Conservation (phyloP, 2,329 filamentous ascomycete species). For the Penicillium freii region DNA sequence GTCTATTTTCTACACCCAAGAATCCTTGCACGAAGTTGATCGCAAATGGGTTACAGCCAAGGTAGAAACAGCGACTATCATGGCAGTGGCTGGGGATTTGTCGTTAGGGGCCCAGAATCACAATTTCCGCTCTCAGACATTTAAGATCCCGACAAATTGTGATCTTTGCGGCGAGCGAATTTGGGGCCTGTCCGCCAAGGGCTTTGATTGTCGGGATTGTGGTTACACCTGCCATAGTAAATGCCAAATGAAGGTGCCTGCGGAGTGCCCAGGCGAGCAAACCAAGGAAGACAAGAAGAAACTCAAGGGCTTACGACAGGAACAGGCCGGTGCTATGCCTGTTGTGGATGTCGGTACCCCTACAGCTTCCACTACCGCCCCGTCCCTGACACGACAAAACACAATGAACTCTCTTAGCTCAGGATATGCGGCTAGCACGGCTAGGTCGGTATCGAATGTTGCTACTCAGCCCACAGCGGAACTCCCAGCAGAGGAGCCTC, state of each 20-base stretch:
- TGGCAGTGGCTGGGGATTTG: slow-evolving; percentile 84
- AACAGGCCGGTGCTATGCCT: slow-evolving; percentile 63
- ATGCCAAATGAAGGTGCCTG: slow-evolving; percentile 97
- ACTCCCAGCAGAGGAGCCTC: slow-evolving; percentile 42
- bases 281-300: slow-evolving; percentile 95
- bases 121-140: slow-evolving; percentile 98
- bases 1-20: slow-evolving; percentile 79
- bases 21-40: slow-evolving; percentile 80
- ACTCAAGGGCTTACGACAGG: slow-evolving; percentile 80
- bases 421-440: slow-evolving; percentile 76
- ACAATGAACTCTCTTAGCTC: slow-evolving; percentile 90
- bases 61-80: slow-evolving; percentile 90
- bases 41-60: slow-evolving; percentile 82
- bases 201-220: slow-evolving; percentile 92
- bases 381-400: slow-evolving; percentile 71
- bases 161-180: slow-evolving; percentile 95
- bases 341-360: slow-evolving; percentile 38
- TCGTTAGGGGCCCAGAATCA: slow-evolving; percentile 91
- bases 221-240: slow-evolving; percentile 98
- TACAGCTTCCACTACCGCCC: slow-evolving; percentile 56
- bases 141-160: slow-evolving; percentile 98
- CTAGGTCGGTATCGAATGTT: slow-evolving; percentile 68
- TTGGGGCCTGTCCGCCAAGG: slow-evolving; percentile 95
- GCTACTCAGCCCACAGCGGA: slow-evolving; percentile 54
- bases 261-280: slow-evolving; percentile 91